Conservation (phyloP, 176 grass and related monocot species). For the Hsuehochloa calcarea region DNA sequence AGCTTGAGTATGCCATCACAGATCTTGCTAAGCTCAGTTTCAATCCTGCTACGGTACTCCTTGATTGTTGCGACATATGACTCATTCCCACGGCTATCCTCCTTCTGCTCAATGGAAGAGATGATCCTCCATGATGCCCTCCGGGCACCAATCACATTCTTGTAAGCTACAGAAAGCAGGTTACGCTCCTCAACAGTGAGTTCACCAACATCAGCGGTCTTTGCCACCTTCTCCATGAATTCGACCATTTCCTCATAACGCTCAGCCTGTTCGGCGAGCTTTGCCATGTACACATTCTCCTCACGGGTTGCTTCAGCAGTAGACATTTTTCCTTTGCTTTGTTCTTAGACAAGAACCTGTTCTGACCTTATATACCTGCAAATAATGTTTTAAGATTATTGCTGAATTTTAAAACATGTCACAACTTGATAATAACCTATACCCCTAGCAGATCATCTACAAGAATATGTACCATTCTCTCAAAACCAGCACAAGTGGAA, state of each 20-base stretch:
- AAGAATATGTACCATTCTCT: not conserved
- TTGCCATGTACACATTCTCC: slow-evolving; percentile 62
- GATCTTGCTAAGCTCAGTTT: slow-evolving; percentile 57
- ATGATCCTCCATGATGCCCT: slow-evolving; percentile 60
- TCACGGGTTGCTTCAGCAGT: slow-evolving; percentile 46
- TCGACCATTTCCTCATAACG: slow-evolving; percentile 61
- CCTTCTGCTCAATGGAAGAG: slow-evolving; percentile 69
- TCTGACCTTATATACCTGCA: slow-evolving; percentile 8
- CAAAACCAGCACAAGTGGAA: not conserved
- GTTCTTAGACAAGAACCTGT: not conserved
- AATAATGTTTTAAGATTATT: not conserved
- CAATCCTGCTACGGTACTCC: slow-evolving; percentile 55
- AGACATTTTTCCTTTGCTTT: slow-evolving; percentile 22
- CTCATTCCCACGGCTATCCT: slow-evolving; percentile 59
- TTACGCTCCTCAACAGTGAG: slow-evolving; percentile 61
- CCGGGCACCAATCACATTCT: slow-evolving; percentile 59
- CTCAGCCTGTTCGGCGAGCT: slow-evolving; percentile 62
- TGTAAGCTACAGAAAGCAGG: slow-evolving; percentile 61
- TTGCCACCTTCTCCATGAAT: slow-evolving; percentile 69
- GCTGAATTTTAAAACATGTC: not conserved
- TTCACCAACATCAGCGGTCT: slow-evolving; percentile 41
- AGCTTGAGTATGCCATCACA: slow-evolving; percentile 67
- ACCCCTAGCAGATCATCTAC: not conserved
- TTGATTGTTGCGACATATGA: slow-evolving; percentile 46
- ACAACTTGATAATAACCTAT: not conserved